A percentile compares a stretch with the other conserved stretches of the same genome.
Conservation (phyloP, 2,329 filamentous ascomycete species). For the Rhynchosporium secalis region DNA sequence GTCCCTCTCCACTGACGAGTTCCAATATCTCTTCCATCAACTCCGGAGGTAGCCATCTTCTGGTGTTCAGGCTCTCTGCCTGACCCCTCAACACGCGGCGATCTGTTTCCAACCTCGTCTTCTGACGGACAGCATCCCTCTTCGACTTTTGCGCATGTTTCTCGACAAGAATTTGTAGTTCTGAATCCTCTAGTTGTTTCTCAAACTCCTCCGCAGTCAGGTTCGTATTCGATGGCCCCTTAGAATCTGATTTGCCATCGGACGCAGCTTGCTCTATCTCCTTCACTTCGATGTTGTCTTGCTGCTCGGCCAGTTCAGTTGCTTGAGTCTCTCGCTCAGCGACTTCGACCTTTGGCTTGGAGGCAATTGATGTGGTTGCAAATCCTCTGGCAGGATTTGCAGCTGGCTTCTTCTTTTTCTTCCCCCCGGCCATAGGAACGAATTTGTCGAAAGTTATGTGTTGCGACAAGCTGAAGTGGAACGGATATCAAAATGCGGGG, state of each 20-base stretch:
- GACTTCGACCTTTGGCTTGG: constrained; percentile 70
- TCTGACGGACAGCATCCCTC: constrained; percentile 76
- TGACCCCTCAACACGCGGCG: constrained; percentile 77
- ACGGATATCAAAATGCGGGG: constrained; percentile 17
- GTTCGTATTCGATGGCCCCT: constrained; percentile 42
- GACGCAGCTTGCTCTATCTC: constrained; percentile 23
- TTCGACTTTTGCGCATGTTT: constrained; percentile 77
- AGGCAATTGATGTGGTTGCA: constrained; percentile 88
- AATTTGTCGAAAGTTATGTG: constrained; percentile 12
- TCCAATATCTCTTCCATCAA: constrained; percentile 76
- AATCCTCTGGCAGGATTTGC: constrained; percentile 89
- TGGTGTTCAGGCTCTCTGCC: constrained; percentile 68
- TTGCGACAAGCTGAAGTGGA: background rate
- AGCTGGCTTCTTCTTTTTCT: constrained; percentile 86
- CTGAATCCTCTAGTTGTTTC: constrained; percentile 83
- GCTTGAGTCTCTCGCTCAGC: constrained; percentile 39
- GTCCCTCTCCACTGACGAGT: constrained; percentile 66
- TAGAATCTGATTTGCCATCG: constrained; percentile 11
- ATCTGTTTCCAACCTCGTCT: constrained; percentile 79
- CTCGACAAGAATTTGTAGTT: constrained; percentile 84
- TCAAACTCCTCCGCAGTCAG: constrained; percentile 88
- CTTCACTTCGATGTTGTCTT: constrained; percentile 19
- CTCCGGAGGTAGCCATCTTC: constrained; percentile 79
- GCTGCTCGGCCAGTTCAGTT: constrained; percentile 24
- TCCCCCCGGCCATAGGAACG: constrained; percentile 61